Conservation (phyloP, 768 basidiomycete species). For the Tulasnella sp. region DNA sequence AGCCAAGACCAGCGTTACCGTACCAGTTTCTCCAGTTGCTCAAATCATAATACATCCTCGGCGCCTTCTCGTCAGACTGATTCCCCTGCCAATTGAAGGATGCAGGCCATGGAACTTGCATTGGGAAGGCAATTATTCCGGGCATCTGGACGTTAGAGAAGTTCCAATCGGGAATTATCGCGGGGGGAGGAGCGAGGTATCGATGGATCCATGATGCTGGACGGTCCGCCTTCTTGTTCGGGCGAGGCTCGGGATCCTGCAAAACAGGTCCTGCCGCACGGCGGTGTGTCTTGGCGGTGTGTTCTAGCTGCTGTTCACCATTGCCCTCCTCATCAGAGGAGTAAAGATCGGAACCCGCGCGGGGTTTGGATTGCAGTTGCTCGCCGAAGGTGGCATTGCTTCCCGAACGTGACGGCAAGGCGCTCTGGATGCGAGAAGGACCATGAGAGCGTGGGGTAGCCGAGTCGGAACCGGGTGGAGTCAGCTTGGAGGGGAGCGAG, state of each 20-base stretch:
- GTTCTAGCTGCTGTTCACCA: constrained; percentile 4
- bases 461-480: neutral
- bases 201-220: constrained; percentile 56
- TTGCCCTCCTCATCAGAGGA: constrained; percentile 22
- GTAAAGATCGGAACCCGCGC: constrained; percentile 22
- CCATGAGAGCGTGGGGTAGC: constrained; percentile 1
- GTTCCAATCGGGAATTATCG: constrained; percentile 50
- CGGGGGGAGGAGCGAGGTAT: constrained; percentile 53
- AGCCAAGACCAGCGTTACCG: constrained; percentile 29
- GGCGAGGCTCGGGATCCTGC: constrained; percentile 22
- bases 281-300: neutral
- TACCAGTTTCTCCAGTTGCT: constrained; percentile 15
- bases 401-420: constrained; percentile 6
- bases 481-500: neutral
- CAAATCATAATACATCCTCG: neutral
- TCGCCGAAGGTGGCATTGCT: constrained; percentile 10
- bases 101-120: constrained; percentile 53
- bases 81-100: constrained; percentile 22
- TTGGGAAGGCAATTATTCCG: constrained; percentile 45
- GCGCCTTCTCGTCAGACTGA: neutral
- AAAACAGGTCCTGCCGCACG: constrained; percentile 5
- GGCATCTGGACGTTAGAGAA: constrained; percentile 42
- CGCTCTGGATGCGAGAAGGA: constrained; percentile 7
- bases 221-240: constrained; percentile 36
- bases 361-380: neutral